Percentiles rank a stretch among this genome's conserved stretches.
These are phyloP conservation scores for Lentinula sp. DNA, from an alignment of 768 basidiomycete genomes.

Conservation along the genomic window DNA sequence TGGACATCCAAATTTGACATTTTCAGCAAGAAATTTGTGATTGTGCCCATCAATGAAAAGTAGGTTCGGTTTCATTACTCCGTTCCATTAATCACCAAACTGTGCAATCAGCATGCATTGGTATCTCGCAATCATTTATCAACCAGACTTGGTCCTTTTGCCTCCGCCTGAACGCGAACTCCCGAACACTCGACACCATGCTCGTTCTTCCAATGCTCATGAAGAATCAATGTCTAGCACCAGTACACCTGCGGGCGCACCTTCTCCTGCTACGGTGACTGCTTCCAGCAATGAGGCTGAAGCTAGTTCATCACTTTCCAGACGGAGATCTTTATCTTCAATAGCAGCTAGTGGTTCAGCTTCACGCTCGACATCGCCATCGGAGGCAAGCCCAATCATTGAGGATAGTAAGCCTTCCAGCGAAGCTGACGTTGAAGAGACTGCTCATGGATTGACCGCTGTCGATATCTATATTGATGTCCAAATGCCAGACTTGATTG, in stretches of 20 bases:
- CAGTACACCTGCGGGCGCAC: background rate
- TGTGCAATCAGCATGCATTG: constrained; percentile 70
- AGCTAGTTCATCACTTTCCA: background rate
- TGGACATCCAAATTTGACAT: constrained; percentile 91
- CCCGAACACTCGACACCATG: background rate
- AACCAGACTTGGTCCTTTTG: constrained; percentile 62
- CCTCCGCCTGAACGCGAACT: constrained; percentile 22
- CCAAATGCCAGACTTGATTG: background rate
- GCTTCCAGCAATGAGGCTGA: background rate
- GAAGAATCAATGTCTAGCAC: background rate
- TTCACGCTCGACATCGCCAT: background rate
- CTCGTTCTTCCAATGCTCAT: background rate
- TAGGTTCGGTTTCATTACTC: constrained; percentile 29
- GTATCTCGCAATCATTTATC: constrained; percentile 93
- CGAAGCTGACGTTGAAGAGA: background rate
- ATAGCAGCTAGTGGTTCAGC: background rate
- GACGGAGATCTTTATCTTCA: background rate
- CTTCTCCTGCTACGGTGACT: background rate
- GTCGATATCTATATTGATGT: background rate
- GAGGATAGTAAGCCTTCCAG: background rate
- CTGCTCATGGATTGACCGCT: background rate
- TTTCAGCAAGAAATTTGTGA: constrained; percentile 87
- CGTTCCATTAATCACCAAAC: background rate
- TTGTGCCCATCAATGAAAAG: constrained; percentile 98
- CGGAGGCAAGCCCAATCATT: background rate